Percentiles rank a stretch among this genome's conserved stretches.
Evolutionary conservation across 345 rosid species (phyloP).

Genomic region (Rhodomyrtus tomentosa): DNA sequence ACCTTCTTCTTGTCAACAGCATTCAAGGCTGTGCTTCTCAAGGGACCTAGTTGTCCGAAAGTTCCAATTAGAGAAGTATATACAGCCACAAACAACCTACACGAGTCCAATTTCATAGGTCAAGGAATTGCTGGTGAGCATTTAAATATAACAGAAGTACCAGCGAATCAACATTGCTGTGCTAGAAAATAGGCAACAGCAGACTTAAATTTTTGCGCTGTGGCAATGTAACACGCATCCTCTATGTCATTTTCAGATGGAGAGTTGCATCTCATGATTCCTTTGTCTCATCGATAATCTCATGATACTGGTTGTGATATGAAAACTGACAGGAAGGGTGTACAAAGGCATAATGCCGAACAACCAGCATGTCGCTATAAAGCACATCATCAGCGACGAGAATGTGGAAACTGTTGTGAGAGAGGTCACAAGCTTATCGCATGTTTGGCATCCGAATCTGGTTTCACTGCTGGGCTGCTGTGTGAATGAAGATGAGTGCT

Average conservation of each 20-base stretch:
- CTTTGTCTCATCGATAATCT: neutral
- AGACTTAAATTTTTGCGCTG: neutral
- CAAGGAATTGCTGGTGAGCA: constrained; percentile 44
- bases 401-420: constrained; percentile 33
- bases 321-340: constrained; percentile 26
- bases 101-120: constrained; percentile 27
- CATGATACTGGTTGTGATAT: neutral
- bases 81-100: constrained; percentile 24
- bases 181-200: neutral
- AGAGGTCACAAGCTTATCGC: constrained; percentile 29
- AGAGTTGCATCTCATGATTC: neutral
- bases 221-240: neutral
- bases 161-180: neutral
- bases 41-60: constrained; percentile 16
- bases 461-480: constrained; percentile 34
- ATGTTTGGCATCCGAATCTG: constrained; percentile 28
- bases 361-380: constrained; percentile 25
- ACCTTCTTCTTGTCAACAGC: constrained; percentile 4
- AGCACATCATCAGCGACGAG: constrained; percentile 31
- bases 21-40: constrained; percentile 9
- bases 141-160: neutral
- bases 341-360: constrained; percentile 28
- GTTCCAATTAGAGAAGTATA: constrained; percentile 18
- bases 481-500: constrained; percentile 23
- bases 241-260: neutral